These are phyloP conservation scores for Craterostigma plantagineum DNA, from an alignment of 257 asterid species.

Conservation along the genomic window DNA sequence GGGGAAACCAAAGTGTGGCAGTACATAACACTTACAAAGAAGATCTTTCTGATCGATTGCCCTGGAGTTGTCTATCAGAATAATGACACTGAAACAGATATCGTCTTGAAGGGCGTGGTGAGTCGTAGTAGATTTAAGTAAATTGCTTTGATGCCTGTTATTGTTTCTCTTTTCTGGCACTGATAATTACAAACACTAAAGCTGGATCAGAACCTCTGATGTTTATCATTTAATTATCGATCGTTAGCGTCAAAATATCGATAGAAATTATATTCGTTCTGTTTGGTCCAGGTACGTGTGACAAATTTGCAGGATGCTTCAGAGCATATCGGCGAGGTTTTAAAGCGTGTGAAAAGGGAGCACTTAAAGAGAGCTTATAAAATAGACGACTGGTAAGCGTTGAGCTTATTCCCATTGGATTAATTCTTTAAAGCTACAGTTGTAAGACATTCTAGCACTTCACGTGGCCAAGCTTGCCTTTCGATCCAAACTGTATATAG, in stretches of 20 bases:
- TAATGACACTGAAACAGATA: slow-evolving; percentile 70
- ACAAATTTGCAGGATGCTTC: slow-evolving; percentile 88
- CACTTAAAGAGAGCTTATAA: slow-evolving; percentile 76
- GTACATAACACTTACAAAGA: slow-evolving; percentile 80
- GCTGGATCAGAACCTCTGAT: no score
- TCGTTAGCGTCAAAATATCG: background rate
- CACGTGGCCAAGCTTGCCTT: no score
- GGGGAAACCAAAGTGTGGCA: slow-evolving; percentile 99
- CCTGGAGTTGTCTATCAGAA: slow-evolving; percentile 93
- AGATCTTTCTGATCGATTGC: slow-evolving; percentile 83
- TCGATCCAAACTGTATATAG: background rate
- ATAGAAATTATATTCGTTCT: background rate
- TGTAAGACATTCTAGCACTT: no score
- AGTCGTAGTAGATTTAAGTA: slow-evolving; percentile 9
- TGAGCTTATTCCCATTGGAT: slow-evolving; percentile 1
- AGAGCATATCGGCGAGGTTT: slow-evolving; percentile 91
- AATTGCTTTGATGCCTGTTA: no score
- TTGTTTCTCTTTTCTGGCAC: no score
- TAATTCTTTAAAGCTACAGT: no score
- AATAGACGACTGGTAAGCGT: slow-evolving; percentile 48
- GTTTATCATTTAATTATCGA: background rate
- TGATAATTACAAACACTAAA: no score
- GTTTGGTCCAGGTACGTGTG: slow-evolving; percentile 49
- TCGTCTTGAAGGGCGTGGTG: slow-evolving; percentile 98
- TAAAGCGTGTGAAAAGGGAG: slow-evolving; percentile 76